Evolutionary conservation across 139 green algal species (phyloP).

Genomic region (Chlorella sp.): DNA sequence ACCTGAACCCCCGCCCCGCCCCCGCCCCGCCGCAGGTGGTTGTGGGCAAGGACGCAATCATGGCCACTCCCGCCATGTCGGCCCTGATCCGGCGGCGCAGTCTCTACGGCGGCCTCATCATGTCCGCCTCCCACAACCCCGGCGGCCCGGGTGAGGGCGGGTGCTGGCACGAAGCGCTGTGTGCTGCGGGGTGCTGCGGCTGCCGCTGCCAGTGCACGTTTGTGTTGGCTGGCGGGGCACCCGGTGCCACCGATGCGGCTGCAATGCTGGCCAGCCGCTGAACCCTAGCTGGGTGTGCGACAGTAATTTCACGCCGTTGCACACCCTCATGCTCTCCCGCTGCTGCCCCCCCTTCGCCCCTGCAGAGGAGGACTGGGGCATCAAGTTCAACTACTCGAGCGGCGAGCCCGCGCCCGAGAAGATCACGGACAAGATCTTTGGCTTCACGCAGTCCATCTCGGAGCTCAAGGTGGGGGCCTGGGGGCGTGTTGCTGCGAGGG

Average conservation of each 20-base stretch:
- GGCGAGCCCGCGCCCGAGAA: slow-evolving; percentile 97
- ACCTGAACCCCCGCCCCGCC: neutral
- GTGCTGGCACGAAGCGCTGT: neutral
- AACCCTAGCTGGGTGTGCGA: no score
- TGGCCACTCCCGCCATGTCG: slow-evolving; percentile 97
- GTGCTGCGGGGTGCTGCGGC: neutral
- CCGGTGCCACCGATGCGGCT: no score
- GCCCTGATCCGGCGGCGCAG: slow-evolving; percentile 92
- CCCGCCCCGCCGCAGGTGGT: slow-evolving; percentile 56
- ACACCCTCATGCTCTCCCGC: neutral
- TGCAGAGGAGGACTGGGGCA: slow-evolving; percentile 96
- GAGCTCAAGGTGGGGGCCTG: slow-evolving; percentile 59
- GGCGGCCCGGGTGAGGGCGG: slow-evolving; percentile 71
- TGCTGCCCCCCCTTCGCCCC: neutral
- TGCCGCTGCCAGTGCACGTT: no score
- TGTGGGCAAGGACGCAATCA: slow-evolving; percentile 94
- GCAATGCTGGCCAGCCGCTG: no score
- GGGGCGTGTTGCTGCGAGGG: neutral
- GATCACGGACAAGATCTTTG: slow-evolving; percentile 98
- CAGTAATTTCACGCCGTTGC: neutral
- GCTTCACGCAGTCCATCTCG: slow-evolving; percentile 85
- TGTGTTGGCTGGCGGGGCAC: no score
- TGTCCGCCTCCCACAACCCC: slow-evolving; percentile 98
- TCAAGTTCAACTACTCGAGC: slow-evolving; percentile 99
- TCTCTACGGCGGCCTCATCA: slow-evolving; percentile 97